Evolutionary conservation across 2,329 filamentous ascomycete species (phyloP).

Genomic region (Pyricularia pennisetigena): DNA sequence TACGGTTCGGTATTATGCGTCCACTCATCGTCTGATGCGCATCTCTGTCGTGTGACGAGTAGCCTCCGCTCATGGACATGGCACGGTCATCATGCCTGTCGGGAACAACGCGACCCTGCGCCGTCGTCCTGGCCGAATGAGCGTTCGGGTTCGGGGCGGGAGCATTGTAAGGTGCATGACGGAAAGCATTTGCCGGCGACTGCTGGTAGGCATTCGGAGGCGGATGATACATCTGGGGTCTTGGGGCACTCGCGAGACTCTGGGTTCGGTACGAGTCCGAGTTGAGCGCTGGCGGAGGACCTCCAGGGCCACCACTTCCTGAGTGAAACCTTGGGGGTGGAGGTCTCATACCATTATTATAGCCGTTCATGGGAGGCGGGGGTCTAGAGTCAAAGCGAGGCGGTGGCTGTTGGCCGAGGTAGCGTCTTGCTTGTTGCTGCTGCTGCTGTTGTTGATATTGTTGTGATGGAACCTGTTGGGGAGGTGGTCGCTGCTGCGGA

Average conservation of each 20-base stretch:
- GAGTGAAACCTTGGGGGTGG: conserved; percentile 52
- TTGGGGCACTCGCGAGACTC: conserved; percentile 69
- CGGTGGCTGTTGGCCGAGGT: conserved; percentile 24
- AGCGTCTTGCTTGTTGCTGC: conserved; percentile 35
- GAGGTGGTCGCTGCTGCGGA: conserved; percentile 35
- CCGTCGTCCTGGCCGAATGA: conserved; percentile 53
- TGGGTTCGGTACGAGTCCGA: conserved; percentile 85
- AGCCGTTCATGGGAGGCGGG: conserved; percentile 35
- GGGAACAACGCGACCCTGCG: conserved; percentile 83
- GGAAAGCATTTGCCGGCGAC: conserved; percentile 65
- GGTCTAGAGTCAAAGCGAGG: conserved; percentile 47
- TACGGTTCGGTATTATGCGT: conserved; percentile 74
- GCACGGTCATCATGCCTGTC: conserved; percentile 86
- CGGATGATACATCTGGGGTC: conserved; percentile 63
- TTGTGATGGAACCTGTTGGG: conserved; percentile 32
- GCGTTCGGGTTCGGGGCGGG: conserved; percentile 43
- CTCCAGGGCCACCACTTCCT: conserved; percentile 40
- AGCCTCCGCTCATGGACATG: conserved; percentile 85
- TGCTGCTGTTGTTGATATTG: conserved; percentile 36
- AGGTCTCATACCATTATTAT: conserved; percentile 26
- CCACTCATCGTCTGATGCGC: conserved; percentile 91
- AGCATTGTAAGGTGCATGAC: conserved; percentile 64
- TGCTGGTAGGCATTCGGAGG: conserved; percentile 51
- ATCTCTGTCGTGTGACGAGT: conserved; percentile 60
- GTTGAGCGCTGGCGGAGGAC: conserved; percentile 57